Conservation (phyloP, 306 rosid genomes). For the Bauhinia variegata region DNA sequence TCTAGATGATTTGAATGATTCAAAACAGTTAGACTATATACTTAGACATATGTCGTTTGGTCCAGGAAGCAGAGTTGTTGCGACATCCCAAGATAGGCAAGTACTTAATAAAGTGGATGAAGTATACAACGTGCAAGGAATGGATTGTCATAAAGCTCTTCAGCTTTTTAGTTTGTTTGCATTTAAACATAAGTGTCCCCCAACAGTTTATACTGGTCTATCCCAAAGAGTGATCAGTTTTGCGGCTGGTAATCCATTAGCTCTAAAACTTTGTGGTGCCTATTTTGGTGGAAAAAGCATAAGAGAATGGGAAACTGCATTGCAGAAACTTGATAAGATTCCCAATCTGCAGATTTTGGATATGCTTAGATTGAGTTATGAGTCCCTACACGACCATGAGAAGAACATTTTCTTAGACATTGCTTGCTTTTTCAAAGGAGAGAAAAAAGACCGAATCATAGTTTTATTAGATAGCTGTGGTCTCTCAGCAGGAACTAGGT, state of each 20-base stretch:
- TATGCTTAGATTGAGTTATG: not conserved
- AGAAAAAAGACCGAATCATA: not conserved
- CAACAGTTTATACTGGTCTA: not conserved
- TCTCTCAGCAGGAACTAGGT: not conserved
- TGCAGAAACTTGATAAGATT: not conserved
- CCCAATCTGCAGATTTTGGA: not conserved
- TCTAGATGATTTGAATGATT: not conserved
- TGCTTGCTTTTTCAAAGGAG: constrained; percentile 30
- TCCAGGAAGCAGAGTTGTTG: not conserved
- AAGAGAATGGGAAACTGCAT: constrained; percentile 27
- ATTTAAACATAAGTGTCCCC: not conserved
- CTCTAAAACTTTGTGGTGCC: constrained; percentile 19
- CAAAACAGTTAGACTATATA: not conserved
- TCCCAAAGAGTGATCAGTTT: not conserved
- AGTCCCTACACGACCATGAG: not conserved
- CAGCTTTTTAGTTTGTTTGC: constrained; percentile 21
- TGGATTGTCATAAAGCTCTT: not conserved
- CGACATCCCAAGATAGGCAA: not conserved
- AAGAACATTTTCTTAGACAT: constrained; percentile 28
- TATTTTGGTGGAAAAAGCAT: not conserved
- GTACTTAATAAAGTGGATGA: not conserved
- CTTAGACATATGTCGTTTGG: constrained; percentile 12
- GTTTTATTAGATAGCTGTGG: not conserved
- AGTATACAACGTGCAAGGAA: not conserved
- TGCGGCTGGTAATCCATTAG: constrained; percentile 15